A percentile compares a stretch with the other conserved stretches of the same genome.
Conservation (phyloP, 768 basidiomycete genomes). For the Boletus edulis region DNA sequence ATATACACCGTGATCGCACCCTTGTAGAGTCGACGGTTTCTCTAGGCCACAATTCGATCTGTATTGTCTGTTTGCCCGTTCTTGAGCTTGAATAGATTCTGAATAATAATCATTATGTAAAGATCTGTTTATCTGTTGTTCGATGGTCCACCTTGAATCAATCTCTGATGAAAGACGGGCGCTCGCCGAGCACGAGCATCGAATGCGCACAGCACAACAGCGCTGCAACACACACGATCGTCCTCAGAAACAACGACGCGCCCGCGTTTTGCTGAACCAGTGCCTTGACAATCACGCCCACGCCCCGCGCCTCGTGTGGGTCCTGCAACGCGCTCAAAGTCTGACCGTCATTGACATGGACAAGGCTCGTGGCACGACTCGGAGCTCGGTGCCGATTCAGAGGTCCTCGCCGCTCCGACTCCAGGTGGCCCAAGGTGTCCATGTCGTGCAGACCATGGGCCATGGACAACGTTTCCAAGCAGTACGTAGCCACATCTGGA, state of each 20-base stretch:
- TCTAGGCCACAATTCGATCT: not conserved
- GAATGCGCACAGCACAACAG: constrained; percentile 4
- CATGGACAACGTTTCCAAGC: no score
- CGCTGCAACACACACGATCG: not conserved
- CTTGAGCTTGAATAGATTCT: no score
- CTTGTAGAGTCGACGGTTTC: not conserved
- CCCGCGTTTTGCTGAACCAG: constrained; percentile 13
- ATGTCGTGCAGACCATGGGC: no score
- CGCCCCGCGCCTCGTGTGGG: constrained; percentile 14
- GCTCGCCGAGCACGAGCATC: not conserved
- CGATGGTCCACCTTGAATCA: no score
- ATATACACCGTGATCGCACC: constrained; percentile 3
- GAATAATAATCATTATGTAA: no score
- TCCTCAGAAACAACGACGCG: constrained; percentile 8
- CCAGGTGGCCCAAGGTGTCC: no score
- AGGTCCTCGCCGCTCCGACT: not conserved
- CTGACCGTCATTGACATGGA: no score
- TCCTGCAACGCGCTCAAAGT: not conserved
- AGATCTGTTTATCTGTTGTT: no score
- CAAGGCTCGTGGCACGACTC: no score
- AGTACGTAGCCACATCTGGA: no score
- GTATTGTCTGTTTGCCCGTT: not conserved
- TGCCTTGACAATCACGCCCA: constrained; percentile 18
- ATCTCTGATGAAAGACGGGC: not conserved
- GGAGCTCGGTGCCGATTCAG: not conserved